Evolutionary conservation across 1,139 yeast species (phyloP).

Genomic region (Nematodospora anomalae): DNA sequence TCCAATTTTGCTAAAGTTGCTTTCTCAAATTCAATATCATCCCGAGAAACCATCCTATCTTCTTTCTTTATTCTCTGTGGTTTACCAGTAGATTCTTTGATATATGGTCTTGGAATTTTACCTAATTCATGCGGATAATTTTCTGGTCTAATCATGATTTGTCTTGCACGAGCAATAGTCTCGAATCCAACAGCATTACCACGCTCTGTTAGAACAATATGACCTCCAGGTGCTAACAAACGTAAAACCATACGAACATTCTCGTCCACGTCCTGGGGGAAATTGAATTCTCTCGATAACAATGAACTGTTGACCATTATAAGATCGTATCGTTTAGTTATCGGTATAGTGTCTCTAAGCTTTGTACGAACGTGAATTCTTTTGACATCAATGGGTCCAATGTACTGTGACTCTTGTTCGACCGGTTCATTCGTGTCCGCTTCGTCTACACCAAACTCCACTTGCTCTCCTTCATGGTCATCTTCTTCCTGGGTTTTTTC

Average conservation of each 20-base stretch:
- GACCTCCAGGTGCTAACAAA: conserved; percentile 74
- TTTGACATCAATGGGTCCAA: conserved; percentile 63
- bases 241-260: conserved; percentile 61
- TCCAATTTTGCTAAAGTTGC: conserved; percentile 30
- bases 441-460: conserved; percentile 19
- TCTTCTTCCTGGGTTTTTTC: conserved; percentile 6
- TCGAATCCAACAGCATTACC: conserved; percentile 93
- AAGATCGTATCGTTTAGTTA: conserved; percentile 62
- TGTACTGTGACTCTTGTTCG: conserved; percentile 29
- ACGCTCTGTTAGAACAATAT: conserved; percentile 74
- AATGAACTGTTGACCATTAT: conserved; percentile 86
- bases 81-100: conserved; percentile 48
- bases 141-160: conserved; percentile 83
- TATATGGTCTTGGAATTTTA: conserved; percentile 72
- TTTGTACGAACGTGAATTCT: conserved; percentile 54
- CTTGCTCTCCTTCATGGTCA: conserved; percentile 17
- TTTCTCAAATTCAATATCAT: conserved; percentile 34
- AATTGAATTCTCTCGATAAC: conserved; percentile 55
- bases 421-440: conserved; percentile 17
- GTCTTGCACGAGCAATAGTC: conserved; percentile 85
- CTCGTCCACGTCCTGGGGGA: conserved; percentile 73
- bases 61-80: conserved; percentile 41
- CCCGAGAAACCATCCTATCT: conserved; percentile 37
- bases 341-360: conserved; percentile 50
- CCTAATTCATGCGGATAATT: conserved; percentile 53